Conservation (phyloP, 345 rosid species). For the Anacardium occidentale region DNA sequence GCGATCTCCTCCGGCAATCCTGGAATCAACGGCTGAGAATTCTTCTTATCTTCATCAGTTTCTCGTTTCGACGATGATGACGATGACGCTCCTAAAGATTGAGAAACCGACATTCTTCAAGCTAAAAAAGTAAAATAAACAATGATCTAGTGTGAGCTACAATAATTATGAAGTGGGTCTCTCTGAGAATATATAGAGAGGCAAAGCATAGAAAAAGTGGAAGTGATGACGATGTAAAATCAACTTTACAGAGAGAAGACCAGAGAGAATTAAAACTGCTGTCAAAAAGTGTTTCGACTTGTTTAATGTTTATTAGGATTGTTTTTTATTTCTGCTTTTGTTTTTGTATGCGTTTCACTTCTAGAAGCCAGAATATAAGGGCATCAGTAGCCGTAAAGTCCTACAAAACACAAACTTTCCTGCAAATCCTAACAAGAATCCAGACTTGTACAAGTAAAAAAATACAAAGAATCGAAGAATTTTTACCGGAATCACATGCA, state of each 20-base stretch:
- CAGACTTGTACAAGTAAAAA: slow-evolving; percentile 16
- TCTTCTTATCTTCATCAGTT: slow-evolving; percentile 6
- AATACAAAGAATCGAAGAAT: neutral
- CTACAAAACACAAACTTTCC: slow-evolving; percentile 12
- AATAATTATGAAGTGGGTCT: neutral
- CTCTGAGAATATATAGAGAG: neutral
- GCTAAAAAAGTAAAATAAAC: neutral
- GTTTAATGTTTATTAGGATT: slow-evolving; percentile 11
- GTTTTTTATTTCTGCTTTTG: neutral
- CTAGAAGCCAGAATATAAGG: slow-evolving; percentile 23
- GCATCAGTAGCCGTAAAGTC: slow-evolving; percentile 16
- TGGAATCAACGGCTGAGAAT: slow-evolving; percentile 52
- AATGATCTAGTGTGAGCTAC: neutral
- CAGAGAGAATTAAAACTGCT: neutral
- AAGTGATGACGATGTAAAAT: slow-evolving; percentile 3
- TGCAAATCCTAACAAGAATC: slow-evolving; percentile 25
- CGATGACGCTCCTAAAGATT: neutral
- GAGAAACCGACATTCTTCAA: slow-evolving; percentile 20
- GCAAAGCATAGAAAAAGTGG: neutral
- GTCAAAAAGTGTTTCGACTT: slow-evolving; percentile 3
- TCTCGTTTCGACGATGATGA: slow-evolving; percentile 9
- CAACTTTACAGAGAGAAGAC: slow-evolving; percentile 12
- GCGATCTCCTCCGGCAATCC: slow-evolving; percentile 70
- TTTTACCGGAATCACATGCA: slow-evolving; percentile 15
- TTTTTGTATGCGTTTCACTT: neutral